These are phyloP conservation scores for Aspergillus ellipticus DNA, from an alignment of 495 filamentous ascomycete genomes.

Conservation along the genomic window DNA sequence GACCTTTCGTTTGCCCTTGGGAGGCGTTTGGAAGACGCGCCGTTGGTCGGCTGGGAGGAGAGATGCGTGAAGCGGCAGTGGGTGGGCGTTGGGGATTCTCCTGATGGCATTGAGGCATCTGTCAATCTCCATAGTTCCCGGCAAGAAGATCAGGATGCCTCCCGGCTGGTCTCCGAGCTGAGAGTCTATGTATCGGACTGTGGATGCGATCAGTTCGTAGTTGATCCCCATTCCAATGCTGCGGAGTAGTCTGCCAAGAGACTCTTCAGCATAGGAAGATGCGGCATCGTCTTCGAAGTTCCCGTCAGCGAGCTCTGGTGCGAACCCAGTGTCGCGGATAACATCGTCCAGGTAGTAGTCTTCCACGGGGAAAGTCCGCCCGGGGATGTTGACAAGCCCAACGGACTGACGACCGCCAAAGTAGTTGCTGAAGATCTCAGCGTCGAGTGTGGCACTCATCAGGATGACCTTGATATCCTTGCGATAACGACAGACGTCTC, in stretches of 20 bases:
- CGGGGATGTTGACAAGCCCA: conserved; percentile 77
- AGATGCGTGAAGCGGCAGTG: conserved; percentile 88
- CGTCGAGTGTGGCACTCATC: conserved; percentile 98
- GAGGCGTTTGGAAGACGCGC: conserved; percentile 74
- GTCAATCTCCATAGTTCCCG: conserved; percentile 81
- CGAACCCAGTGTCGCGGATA: conserved; percentile 73
- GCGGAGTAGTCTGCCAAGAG: conserved; percentile 64
- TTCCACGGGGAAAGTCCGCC: conserved; percentile 83
- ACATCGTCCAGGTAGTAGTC: conserved; percentile 92
- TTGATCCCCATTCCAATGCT: conserved; percentile 84
- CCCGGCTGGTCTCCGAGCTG: conserved; percentile 67
- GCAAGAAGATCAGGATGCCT: conserved; percentile 91
- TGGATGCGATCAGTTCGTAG: conserved; percentile 80
- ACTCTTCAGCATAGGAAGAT: conserved; percentile 36
- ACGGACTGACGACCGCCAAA: conserved; percentile 69
- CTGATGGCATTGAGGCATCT: conserved; percentile 69
- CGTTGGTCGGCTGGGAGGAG: conserved; percentile 82
- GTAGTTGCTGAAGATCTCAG: conserved; percentile 78
- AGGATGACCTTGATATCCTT: conserved; percentile 87
- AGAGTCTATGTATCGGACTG: conserved; percentile 73
- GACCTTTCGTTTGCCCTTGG: conserved; percentile 80
- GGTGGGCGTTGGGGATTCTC: conserved; percentile 65
- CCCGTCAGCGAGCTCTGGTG: conserved; percentile 33
- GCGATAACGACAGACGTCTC: conserved; percentile 71
- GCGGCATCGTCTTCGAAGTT: conserved; percentile 32